A percentile compares a stretch with the other conserved stretches of the same genome.
These are phyloP conservation scores for Puccinia triticina DNA, from an alignment of 1,284 basidiomycete genomes.

Conservation along the genomic window DNA sequence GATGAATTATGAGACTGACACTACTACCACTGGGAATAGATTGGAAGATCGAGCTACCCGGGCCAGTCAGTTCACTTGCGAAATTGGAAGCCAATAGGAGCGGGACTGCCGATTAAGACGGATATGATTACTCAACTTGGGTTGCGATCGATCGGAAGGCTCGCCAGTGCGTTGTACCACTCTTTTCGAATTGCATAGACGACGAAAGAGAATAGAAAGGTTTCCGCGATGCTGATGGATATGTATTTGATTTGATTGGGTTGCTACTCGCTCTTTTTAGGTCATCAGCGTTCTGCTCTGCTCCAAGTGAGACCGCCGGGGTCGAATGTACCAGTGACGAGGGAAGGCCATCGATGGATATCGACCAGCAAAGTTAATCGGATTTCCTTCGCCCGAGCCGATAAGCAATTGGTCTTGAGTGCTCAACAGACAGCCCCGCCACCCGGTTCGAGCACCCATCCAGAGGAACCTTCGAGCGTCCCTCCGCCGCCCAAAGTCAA, in stretches of 20 bases:
- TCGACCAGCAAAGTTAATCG: not conserved
- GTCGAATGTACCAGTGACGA: not conserved
- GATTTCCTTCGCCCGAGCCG: constrained; percentile 16
- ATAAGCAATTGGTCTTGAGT: constrained; percentile 10
- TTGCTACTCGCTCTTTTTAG: not conserved
- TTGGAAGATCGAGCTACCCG: not conserved
- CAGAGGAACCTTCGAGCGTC: constrained; percentile 15
- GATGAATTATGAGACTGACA: no score
- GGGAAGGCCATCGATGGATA: not conserved
- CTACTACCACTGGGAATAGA: not conserved
- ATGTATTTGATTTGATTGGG: not conserved
- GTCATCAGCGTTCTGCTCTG: constrained; percentile 10
- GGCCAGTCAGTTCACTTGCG: no score
- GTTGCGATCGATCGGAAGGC: constrained; percentile 8
- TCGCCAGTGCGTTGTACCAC: not conserved
- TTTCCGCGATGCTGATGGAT: not conserved
- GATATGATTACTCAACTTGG: constrained; percentile 18
- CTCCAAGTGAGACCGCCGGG: not conserved
- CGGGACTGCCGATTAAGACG: not conserved
- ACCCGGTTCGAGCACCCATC: not conserved
- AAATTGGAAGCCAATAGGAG: not conserved
- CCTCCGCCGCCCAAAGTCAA: constrained; percentile 12
- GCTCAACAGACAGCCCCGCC: not conserved
- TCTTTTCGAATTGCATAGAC: not conserved
- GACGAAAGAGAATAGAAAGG: not conserved